Base-by-base conservation (phyloP, 164 flowering plant species). In the Vitis rupestris region DNA sequence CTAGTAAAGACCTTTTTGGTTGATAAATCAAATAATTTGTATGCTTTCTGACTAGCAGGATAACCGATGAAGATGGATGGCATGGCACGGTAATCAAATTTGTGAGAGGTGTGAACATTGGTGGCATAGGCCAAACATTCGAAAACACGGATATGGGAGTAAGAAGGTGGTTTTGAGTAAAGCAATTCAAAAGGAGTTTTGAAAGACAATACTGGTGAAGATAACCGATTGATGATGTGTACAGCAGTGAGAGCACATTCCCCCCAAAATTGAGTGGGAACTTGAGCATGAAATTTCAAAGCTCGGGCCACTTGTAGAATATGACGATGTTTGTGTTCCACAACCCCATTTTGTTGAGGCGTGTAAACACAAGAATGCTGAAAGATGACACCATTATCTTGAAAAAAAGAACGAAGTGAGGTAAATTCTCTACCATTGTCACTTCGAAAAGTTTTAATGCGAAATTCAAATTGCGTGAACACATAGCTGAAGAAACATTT, bases 11-110 rank as follows among this genome's bases (percentile, higher is more conserved):
- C 61, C 61, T 59, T 59, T 59, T 59, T 59, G 61, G 61, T 59
- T 59, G 6, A 59, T n/a, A 59, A 59, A 59, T 59, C 61, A 59
- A 59, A 59, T 59, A 59, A n/a, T 59, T 59, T 59, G 61, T 59
- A 59, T 8, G 61, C 61, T n/a, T 59, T 59, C 11, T 59, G 61
- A 59, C 61, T 2, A 4, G 61, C 16, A 19, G 23, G 23, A 59
- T 59, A 59, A n/a, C 61, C 16, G 31, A 59, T 59, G 10, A 59
- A 59, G 17, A 59, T 59, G 13, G 31, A 59, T 11, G 61, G 61
- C 17, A 59, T 59, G 9, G 27, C 14, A 4, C 12, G 61, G 11
- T n/a, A 13, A 0, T n/a, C 23, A 19, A 59, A 59, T 11, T 10
- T 59, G 27, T 12, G 61, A 59, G 17, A 17, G 11, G 17, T 31